Evolutionary conservation across 2,329 filamentous ascomycete genomes (phyloP).

Genomic region (Diplodia intermedia): DNA sequence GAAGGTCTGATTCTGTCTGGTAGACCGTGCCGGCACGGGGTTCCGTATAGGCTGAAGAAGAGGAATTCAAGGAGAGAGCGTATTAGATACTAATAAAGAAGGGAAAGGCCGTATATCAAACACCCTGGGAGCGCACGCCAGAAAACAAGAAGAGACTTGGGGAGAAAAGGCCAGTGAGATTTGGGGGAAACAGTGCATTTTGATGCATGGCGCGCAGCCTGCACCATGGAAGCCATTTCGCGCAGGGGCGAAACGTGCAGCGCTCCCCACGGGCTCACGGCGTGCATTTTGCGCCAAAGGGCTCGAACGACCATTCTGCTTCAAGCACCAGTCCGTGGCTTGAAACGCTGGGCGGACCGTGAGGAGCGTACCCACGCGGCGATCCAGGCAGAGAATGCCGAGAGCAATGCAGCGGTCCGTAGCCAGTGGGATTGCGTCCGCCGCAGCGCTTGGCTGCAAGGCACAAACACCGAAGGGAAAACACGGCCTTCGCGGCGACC

Average conservation of each 20-base stretch:
- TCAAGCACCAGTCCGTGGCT: slow-evolving; percentile 7
- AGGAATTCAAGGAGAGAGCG: neutral
- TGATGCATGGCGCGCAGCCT: slow-evolving; percentile 14
- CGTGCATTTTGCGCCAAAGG: slow-evolving; percentile 7
- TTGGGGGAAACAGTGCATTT: slow-evolving; percentile 16
- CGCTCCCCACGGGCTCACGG: slow-evolving; percentile 12
- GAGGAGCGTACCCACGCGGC: neutral
- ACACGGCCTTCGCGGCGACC: neutral
- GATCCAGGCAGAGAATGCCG: neutral
- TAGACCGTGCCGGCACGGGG: slow-evolving; percentile 27
- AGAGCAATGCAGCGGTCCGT: neutral
- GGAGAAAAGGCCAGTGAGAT: neutral
- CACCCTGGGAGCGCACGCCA: neutral
- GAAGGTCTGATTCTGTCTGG: slow-evolving; percentile 13
- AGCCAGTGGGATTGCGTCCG: slow-evolving; percentile 2
- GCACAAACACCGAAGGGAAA: slow-evolving; percentile 6
- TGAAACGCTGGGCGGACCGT: slow-evolving; percentile 18
- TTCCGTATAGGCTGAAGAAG: neutral
- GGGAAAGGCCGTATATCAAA: slow-evolving; percentile 26
- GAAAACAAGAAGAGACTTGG: slow-evolving; percentile 11
- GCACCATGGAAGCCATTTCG: slow-evolving; percentile 22
- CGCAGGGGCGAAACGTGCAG: slow-evolving; percentile 25
- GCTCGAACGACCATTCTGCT: slow-evolving; percentile 6
- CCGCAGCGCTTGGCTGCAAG: slow-evolving; percentile 11
- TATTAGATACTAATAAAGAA: slow-evolving; percentile 23